A percentile compares a stretch with the other conserved stretches of the same genome.
Evolutionary conservation across 2,329 filamentous ascomycete genomes (phyloP).

Genomic region (Alternaria metachromatica): DNA sequence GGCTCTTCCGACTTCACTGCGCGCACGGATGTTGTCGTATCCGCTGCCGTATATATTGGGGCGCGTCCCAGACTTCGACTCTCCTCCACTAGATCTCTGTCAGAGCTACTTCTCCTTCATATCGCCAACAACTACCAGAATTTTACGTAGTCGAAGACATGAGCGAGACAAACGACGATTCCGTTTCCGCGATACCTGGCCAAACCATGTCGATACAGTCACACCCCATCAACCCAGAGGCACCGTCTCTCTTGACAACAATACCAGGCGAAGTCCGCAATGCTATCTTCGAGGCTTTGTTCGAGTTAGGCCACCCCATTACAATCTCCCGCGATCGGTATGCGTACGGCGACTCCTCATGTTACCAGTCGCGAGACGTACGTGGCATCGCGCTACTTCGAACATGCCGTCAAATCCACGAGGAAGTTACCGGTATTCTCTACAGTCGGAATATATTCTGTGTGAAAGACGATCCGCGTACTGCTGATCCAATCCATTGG

Average conservation of each 20-base stretch:
- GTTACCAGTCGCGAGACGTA: not conserved
- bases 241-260: not conserved
- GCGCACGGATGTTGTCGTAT: not conserved
- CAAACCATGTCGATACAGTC: not conserved
- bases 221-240: not conserved
- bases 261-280: not conserved
- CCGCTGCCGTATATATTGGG: not conserved
- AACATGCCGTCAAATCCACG: not conserved
- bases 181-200: not conserved
- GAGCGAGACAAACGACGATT: not conserved
- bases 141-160: not conserved
- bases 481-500: not conserved
- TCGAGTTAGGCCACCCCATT: not conserved
- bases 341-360: not conserved
- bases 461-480: not conserved
- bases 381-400: not conserved
- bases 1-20: not conserved
- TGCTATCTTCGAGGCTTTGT: not conserved
- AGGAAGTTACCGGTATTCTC: not conserved
- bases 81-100: not conserved
- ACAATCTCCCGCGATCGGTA: not conserved
- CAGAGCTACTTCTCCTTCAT: not conserved
- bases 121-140: not conserved
- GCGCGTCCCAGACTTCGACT: not conserved
- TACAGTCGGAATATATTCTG: not conserved